Evolutionary conservation across 768 basidiomycete genomes (phyloP).

Genomic region (Pleurotus platypus): DNA sequence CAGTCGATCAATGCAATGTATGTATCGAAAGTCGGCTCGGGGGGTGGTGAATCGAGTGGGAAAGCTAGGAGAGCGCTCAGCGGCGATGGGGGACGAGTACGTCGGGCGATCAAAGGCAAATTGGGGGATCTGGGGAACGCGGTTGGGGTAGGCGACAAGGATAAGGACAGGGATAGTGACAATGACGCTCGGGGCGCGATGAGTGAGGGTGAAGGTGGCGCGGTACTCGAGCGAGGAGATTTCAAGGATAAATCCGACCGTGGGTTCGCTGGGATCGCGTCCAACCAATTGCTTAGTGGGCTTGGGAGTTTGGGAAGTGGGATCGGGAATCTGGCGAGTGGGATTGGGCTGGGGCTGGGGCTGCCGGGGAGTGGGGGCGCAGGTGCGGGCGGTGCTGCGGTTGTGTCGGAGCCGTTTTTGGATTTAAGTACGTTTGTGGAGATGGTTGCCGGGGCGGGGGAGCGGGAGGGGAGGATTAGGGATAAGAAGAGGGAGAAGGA

Average conservation of each 20-base stretch:
- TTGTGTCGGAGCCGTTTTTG: constrained; percentile 41
- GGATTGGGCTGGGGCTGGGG: constrained; percentile 39
- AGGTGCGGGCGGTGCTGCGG: constrained; percentile 30
- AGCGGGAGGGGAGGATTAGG: constrained; percentile 28
- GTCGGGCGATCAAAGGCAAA: constrained; percentile 58
- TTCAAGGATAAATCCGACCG: background rate
- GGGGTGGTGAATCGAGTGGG: background rate
- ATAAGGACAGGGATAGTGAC: constrained; percentile 14
- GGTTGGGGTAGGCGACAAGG: constrained; percentile 25
- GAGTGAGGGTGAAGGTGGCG: constrained; percentile 6
- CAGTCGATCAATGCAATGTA: background rate
- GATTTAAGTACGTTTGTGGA: constrained; percentile 53
- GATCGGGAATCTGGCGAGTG: constrained; percentile 34
- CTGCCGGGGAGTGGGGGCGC: constrained; percentile 30
- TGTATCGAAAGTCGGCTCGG: background rate
- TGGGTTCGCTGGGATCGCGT: background rate
- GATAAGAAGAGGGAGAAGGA: constrained; percentile 14
- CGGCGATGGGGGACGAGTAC: constrained; percentile 40
- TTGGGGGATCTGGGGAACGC: constrained; percentile 47
- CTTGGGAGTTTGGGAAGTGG: constrained; percentile 11
- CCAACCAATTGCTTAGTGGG: constrained; percentile 3
- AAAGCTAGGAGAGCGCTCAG: background rate
- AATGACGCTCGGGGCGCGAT: background rate
- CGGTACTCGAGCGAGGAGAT: background rate
- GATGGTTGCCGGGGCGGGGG: constrained; percentile 27